Evolutionary conservation across 768 basidiomycete genomes (phyloP).

Genomic region (Crepidotus variabilis): DNA sequence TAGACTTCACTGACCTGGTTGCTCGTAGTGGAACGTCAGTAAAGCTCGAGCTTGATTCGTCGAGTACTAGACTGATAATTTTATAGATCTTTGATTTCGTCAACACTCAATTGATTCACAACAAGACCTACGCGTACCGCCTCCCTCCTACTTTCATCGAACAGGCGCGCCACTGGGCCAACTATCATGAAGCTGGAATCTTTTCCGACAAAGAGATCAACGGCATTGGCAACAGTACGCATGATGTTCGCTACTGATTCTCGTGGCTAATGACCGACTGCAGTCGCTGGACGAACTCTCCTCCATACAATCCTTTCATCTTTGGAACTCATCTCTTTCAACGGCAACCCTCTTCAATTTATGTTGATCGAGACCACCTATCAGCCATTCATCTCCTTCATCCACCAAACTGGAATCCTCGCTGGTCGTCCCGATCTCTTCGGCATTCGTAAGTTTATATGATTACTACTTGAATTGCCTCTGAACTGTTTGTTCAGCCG

Average conservation of each 20-base stretch:
- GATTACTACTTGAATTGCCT: not conserved
- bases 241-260: not conserved
- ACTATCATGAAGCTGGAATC: conserved; percentile 76
- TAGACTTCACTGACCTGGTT: conserved; percentile 15
- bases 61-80: conserved; percentile 1
- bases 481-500: conserved; percentile 42
- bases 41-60: not conserved
- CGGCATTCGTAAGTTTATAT: conserved; percentile 55
- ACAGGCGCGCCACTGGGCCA: conserved; percentile 69
- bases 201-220: conserved; percentile 61
- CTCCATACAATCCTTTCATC: conserved; percentile 68
- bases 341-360: conserved; percentile 76
- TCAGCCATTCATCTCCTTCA: conserved; percentile 88
- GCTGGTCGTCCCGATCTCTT: conserved; percentile 54
- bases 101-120: conserved; percentile 73
- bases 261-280: not conserved
- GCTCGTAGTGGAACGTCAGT: conserved; percentile 68
- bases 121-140: conserved; percentile 75
- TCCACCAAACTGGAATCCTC: conserved; percentile 68
- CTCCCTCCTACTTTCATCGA: conserved; percentile 77
- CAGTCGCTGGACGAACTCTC: conserved; percentile 82
- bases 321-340: conserved; percentile 75
- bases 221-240: conserved; percentile 78
- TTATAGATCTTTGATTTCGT: conserved; percentile 72
- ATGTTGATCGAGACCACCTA: conserved; percentile 78